Conservation (phyloP, 1,139 yeast genomes). For the Debaryomyces udenii region DNA sequence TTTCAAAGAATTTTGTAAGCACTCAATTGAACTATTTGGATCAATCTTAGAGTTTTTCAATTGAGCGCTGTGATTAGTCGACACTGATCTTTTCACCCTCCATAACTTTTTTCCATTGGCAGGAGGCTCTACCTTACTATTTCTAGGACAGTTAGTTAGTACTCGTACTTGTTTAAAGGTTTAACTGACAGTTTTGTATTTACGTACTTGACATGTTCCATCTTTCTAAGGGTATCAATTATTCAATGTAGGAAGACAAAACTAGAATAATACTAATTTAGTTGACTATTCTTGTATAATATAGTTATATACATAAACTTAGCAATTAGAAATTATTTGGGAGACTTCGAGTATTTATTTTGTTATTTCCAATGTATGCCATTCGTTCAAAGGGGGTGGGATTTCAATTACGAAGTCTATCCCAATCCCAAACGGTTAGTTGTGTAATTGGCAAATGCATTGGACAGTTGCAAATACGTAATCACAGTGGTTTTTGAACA, state of each 20-base stretch:
- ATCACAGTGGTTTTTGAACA: not conserved
- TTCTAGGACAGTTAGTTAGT: slow-evolving; percentile 10
- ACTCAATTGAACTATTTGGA: slow-evolving; percentile 32
- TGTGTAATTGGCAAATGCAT: slow-evolving; percentile 4
- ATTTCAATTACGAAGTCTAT: slow-evolving; percentile 2
- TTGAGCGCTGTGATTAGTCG: slow-evolving; percentile 22
- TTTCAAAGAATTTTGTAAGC: slow-evolving; percentile 49
- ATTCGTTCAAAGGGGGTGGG: not conserved
- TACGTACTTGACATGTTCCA: slow-evolving; percentile 21
- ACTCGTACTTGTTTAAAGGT: not conserved
- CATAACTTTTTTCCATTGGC: slow-evolving; percentile 53
- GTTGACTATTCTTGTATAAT: not conserved
- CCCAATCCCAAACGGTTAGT: slow-evolving; percentile 1
- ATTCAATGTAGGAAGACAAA: not conserved
- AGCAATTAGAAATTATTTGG: slow-evolving; percentile 6
- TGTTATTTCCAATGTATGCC: slow-evolving; percentile 1
- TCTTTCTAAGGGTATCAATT: slow-evolving; percentile 20
- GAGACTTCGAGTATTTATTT: slow-evolving; percentile 12
- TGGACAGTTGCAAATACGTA: slow-evolving; percentile 4
- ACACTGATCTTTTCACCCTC: slow-evolving; percentile 44
- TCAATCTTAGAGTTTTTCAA: slow-evolving; percentile 16
- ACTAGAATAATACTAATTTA: too few relatives aligned
- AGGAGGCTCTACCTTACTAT: slow-evolving; percentile 38
- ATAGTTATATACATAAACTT: not conserved
- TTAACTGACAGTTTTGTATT: not conserved